A percentile compares a stretch with the other conserved stretches of the same genome.
phyloP scores from a whole-genome alignment of 1,284 basidiomycete species.

The Laetiporus sulphureus region DNA sequence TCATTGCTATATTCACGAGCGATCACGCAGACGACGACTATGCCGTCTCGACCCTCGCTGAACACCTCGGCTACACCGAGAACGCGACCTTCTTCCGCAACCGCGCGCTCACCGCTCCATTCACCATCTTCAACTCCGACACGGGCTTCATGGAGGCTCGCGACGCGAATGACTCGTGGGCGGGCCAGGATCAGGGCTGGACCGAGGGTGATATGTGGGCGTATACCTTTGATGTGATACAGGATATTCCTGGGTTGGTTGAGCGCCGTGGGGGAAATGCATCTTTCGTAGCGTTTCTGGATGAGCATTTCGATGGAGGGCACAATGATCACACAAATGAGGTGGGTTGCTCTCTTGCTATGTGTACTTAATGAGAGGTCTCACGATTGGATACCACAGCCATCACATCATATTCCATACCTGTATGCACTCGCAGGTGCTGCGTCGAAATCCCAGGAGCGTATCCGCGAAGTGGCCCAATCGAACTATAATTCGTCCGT shows the following conservation, averaged over 20 bases:
- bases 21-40: slow-evolving; percentile 67
- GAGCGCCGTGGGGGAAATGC: slow-evolving; percentile 57
- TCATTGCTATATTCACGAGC: background rate
- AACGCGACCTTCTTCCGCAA: slow-evolving; percentile 47
- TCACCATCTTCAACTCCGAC: slow-evolving; percentile 62
- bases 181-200: slow-evolving; percentile 67
- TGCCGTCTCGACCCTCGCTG: slow-evolving; percentile 60
- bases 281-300: slow-evolving; percentile 61
- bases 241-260: slow-evolving; percentile 63
- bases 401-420: slow-evolving; percentile 80
- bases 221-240: slow-evolving; percentile 74
- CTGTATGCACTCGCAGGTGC: slow-evolving; percentile 69
- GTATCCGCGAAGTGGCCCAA: slow-evolving; percentile 59
- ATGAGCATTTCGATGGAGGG: slow-evolving; percentile 75
- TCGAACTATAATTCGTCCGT: slow-evolving; percentile 64
- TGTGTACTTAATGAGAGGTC: no score
- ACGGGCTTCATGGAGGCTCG: slow-evolving; percentile 82
- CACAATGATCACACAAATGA: slow-evolving; percentile 85
- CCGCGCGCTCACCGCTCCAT: slow-evolving; percentile 50
- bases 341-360: no score
- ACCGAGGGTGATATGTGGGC: slow-evolving; percentile 85
- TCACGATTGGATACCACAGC: slow-evolving; percentile 31
- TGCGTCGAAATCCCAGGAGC: slow-evolving; percentile 62
- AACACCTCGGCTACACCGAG: slow-evolving; percentile 39
- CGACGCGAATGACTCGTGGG: slow-evolving; percentile 64